Conservation (phyloP, 164 flowering plant species). For the Vitis rupestris region DNA sequence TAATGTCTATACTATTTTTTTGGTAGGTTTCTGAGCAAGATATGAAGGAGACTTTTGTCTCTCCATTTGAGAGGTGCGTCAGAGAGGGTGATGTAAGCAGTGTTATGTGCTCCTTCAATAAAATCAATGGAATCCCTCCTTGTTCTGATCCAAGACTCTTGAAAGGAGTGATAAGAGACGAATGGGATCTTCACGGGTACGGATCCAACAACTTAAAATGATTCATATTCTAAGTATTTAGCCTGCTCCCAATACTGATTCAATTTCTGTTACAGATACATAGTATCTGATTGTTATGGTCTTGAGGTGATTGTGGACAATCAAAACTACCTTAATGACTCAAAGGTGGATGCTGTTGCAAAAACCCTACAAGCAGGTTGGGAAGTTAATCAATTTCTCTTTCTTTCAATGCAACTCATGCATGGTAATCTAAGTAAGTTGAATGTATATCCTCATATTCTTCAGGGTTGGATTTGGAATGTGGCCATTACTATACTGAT, state of each 20-base stretch:
- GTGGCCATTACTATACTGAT: constrained; percentile 3
- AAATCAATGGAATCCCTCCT: constrained; percentile 7
- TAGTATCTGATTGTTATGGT: no score
- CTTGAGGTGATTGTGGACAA: no score
- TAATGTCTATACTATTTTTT: background rate
- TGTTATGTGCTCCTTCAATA: constrained; percentile 12
- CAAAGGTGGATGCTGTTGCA: no score
- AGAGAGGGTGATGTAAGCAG: background rate
- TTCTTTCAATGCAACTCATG: no score
- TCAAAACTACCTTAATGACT: no score
- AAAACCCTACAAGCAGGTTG: no score
- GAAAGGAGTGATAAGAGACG: background rate
- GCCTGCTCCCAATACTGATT: no score
- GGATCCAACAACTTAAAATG: no score
- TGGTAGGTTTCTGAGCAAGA: constrained; percentile 2
- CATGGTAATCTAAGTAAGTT: no score
- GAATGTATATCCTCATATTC: background rate
- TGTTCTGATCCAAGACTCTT: constrained; percentile 13
- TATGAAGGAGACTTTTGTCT: background rate
- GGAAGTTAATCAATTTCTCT: no score
- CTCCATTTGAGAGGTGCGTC: constrained; percentile 8
- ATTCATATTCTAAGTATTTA: no score
- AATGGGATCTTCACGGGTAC: constrained; percentile 8
- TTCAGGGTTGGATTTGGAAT: constrained; percentile 11
- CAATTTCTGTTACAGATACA: no score